Evolutionary conservation across 345 rosid species (phyloP).

Genomic region (Trapa incisa): DNA sequence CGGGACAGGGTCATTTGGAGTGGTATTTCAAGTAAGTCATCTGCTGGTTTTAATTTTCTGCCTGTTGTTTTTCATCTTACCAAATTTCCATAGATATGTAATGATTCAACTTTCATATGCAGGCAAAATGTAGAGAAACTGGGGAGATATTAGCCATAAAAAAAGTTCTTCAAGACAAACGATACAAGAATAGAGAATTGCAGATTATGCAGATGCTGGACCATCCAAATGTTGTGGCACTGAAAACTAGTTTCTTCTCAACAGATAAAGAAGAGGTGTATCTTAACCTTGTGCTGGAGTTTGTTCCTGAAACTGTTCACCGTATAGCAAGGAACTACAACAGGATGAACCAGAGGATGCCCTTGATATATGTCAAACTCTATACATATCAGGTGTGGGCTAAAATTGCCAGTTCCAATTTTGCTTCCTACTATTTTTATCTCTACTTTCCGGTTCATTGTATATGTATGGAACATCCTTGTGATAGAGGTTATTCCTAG

Average conservation of each 20-base stretch:
- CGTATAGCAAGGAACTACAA: constrained; percentile 71
- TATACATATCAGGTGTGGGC: constrained; percentile 74
- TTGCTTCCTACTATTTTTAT: not conserved
- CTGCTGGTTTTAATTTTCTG: not conserved
- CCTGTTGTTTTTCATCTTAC: not conserved
- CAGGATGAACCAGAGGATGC: constrained; percentile 76
- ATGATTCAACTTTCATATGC: constrained; percentile 8
- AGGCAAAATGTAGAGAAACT: constrained; percentile 97
- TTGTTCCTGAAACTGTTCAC: constrained; percentile 82
- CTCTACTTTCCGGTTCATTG: not conserved
- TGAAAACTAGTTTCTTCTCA: constrained; percentile 84
- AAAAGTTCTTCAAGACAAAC: constrained; percentile 95
- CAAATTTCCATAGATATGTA: not conserved
- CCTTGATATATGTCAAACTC: constrained; percentile 85
- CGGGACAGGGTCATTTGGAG: constrained; percentile 97
- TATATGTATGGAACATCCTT: not conserved
- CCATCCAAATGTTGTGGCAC: constrained; percentile 84
- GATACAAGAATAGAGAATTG: constrained; percentile 91
- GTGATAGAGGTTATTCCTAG: not conserved
- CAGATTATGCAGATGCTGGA: constrained; percentile 88
- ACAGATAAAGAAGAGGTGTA: constrained; percentile 94
- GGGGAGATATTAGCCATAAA: constrained; percentile 92
- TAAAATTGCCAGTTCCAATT: not conserved
- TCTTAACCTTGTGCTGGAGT: constrained; percentile 91
- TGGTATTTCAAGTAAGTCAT: constrained; percentile 75